Evolutionary conservation across 768 basidiomycete species (phyloP), one percentile per base, ranked within the genome.

Genomic region (Kwoniella mangroviensis): DNA sequence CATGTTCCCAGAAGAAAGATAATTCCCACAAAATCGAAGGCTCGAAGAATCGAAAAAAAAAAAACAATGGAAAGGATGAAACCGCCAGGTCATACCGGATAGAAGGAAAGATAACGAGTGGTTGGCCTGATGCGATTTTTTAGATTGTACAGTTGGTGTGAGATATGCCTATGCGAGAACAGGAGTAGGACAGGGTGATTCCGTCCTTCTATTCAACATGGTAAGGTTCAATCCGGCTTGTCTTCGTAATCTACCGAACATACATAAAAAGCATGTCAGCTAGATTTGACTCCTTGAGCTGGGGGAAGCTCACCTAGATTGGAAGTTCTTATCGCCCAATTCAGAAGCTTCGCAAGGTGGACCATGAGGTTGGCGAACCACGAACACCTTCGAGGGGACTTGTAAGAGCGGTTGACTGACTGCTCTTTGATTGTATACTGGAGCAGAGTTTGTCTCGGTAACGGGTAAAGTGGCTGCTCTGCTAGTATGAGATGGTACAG

Each of bases 301-400:
- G 10, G 6, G 43, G 43, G n/a, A 24, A 49, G 62, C 41, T 75
- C 53, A 78, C 78, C 72, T 63, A 41, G 68, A 67, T 62, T 80
- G 75, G 67, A 82, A 82, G 67, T 82, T 82, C 64, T 74, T 70
- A 40, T 74, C 73, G 3, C 73, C 74, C 2, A 82, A 60, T 34
- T 82, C 77, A n/a, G 76, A 73, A 17, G 79, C 73, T 22, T 73
- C 73, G 9, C 72, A 72, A 24, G 81, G 81, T 21, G 81, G 81
- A n/a, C 81, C 81, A 28, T 67, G 40, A 7, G 81, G 81, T 56
- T 82, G 81, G 19, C 80, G 58, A 21, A 77, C 42, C 17, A 69
- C 62, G 4, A 22, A 17, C 17, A 69, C 24, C 62, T 59, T 69
- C 4, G 65, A 60, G 2, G 65, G 9, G 45, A 24, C 24, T 43